A percentile compares a stretch with the other conserved stretches of the same genome.
Conservation (phyloP, 1,284 basidiomycete genomes). For the Microbotryum violaceum region DNA sequence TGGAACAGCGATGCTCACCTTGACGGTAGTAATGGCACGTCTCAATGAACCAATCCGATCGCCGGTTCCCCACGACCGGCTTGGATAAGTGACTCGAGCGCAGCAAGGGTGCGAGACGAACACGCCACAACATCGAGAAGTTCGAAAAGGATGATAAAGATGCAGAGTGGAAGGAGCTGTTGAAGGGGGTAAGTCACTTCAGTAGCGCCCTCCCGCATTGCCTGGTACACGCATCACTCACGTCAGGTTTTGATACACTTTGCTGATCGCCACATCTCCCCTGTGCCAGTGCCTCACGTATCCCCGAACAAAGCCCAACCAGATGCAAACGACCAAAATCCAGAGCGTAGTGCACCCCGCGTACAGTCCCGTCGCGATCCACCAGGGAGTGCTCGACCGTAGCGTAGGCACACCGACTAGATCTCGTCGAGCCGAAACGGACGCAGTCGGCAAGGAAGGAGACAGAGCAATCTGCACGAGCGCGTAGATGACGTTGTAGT, state of each 20-base stretch:
- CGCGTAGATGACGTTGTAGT: constrained; percentile 38
- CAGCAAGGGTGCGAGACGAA: constrained; percentile 7
- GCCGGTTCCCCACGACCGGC: constrained; percentile 8
- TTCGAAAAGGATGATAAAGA: constrained; percentile 20
- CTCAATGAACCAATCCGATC: constrained; percentile 21
- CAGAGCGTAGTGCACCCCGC: constrained; percentile 23
- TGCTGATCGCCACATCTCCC: constrained; percentile 15
- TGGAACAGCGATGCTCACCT: constrained; percentile 9
- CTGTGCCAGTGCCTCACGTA: constrained; percentile 15
- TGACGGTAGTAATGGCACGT: constrained; percentile 21
- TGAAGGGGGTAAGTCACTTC: background rate
- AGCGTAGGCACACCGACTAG: constrained; percentile 6
- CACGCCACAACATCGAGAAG: constrained; percentile 30
- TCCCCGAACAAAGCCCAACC: constrained; percentile 15
- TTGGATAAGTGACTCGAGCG: constrained; percentile 4
- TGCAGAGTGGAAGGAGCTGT: constrained; percentile 24
- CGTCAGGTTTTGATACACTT: constrained; percentile 12
- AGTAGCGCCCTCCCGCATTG: constrained; percentile 6
- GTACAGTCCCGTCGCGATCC: constrained; percentile 28
- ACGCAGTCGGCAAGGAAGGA: constrained; percentile 16
- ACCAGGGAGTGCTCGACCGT: constrained; percentile 15
- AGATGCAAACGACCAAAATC: constrained; percentile 19
- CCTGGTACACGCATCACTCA: background rate
- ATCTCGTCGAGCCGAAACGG: constrained; percentile 7
- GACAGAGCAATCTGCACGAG: constrained; percentile 35